Evolutionary conservation across 495 filamentous ascomycete genomes (phyloP), one percentile per base, ranked within the genome.

Genomic region (Cercophora scortea): DNA sequence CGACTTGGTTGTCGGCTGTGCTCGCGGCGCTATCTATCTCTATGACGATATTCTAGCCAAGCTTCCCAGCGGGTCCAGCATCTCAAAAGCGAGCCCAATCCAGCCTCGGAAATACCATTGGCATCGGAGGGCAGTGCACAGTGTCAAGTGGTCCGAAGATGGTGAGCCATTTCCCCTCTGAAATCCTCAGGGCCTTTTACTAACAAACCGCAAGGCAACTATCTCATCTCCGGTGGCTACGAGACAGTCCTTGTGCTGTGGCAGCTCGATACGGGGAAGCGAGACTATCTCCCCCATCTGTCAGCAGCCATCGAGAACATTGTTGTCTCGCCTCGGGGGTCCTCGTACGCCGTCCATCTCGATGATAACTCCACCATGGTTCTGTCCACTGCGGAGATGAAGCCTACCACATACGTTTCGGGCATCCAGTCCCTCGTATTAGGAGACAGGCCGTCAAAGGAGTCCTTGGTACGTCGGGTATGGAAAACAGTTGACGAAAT

Each of bases 201-300:
- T 52, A 47, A 17, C 8, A 50, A 17, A 42, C 60, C 25, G 5
- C 25, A 25, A 96, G 90, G 91, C n/a, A 92, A 96, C 59, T 98
- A 98, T 62, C 66, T 97, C 34, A 84, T 98, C 34, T 97, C 93
- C 40, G 93, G 93, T 52, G 94, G 93, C 9, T 78, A 81, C 11
- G 93, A 97, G 67, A 89, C 89, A 1, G 90, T 93, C 5, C 71
- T 99, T 45, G 87, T 96, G 13, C 69, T 96, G n/a, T 99, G 91
- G 90, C 93, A 99, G 65, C 69, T 97, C 16, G 89, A 93, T 53
- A 96, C 92, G 2, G 82, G 82, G 33, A 81, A 82, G 54, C 81
- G 80, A 57, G 84, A 92, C 59, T 86, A 79, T 64, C 70, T 99
- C 8, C 93, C 93, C 1, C 90, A 99, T 75, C 77, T 99, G 38